Evolutionary conservation across 2,329 filamentous ascomycete species (phyloP).

Genomic region (Trichoderma koningii): DNA sequence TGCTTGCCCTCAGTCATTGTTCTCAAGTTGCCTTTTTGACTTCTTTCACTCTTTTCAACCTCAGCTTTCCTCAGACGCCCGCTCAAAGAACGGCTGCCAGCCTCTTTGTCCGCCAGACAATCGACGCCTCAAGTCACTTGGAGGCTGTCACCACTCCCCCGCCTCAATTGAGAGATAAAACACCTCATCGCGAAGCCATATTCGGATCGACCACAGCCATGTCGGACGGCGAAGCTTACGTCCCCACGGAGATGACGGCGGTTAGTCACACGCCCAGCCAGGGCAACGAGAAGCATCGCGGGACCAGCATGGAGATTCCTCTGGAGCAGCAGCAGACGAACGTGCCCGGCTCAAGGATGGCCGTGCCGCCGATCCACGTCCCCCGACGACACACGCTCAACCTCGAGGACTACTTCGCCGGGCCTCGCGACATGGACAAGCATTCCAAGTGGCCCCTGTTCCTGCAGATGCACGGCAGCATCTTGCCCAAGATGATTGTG

Average conservation of each 20-base stretch:
- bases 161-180: not conserved
- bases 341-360: not conserved
- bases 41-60: not conserved
- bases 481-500: conserved; percentile 72
- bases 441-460: conserved; percentile 79
- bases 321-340: conserved; percentile 8
- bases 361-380: conserved; percentile 34
- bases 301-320: conserved; percentile 13
- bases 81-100: not conserved
- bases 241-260: conserved; percentile 11
- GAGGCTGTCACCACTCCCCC: not conserved
- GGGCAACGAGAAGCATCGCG: not conserved
- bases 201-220: conserved; percentile 11
- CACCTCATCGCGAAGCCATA: not conserved
- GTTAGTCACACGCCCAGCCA: not conserved
- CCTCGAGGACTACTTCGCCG: conserved; percentile 63
- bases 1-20: conserved; percentile 9
- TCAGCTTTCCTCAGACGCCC: not conserved
- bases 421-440: conserved; percentile 68
- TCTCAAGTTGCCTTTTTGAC: not conserved
- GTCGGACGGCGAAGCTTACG: conserved; percentile 16
- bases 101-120: not conserved
- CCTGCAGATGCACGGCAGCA: conserved; percentile 73
- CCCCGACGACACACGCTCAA: conserved; percentile 46
- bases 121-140: not conserved